These are phyloP conservation scores for Starmerella vaccinii DNA, from an alignment of 805 yeast genomes.

Conservation along the genomic window DNA sequence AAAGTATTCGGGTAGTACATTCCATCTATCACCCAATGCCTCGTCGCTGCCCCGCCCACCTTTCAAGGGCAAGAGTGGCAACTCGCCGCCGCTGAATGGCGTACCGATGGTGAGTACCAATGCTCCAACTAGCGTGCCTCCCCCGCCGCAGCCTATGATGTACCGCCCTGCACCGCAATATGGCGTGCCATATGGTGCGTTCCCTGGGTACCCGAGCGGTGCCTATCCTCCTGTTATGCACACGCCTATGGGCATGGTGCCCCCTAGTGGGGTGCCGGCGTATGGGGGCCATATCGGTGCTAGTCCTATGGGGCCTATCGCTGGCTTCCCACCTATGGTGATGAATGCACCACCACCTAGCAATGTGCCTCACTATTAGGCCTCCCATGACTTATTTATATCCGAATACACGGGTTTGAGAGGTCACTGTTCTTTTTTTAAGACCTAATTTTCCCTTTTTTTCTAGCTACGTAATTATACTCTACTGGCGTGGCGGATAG, in stretches of 20 bases:
- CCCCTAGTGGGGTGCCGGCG: conserved; percentile 1
- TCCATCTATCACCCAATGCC: conserved; percentile 26
- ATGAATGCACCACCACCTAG: conserved; percentile 4
- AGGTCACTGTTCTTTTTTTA: conserved; percentile 2
- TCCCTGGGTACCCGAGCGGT: conserved; percentile 5
- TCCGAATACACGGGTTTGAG: neutral
- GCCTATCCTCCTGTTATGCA: conserved; percentile 3
- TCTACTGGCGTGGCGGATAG: no score
- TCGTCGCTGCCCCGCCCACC: conserved; percentile 28
- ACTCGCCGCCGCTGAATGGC: conserved; percentile 7
- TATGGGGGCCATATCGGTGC: neutral
- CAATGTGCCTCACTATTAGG: neutral
- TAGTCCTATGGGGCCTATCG: neutral
- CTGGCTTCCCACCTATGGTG: conserved; percentile 1
- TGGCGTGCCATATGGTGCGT: conserved; percentile 1
- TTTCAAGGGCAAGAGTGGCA: conserved; percentile 8
- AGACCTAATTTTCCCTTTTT: neutral
- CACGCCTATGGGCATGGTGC: conserved; percentile 2
- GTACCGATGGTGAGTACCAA: neutral
- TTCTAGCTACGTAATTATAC: neutral
- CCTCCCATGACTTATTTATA: neutral
- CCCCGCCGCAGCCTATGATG: conserved; percentile 1
- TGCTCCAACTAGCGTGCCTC: neutral
- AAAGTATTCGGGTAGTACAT: conserved; percentile 23
- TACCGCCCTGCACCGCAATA: conserved; percentile 3